Evolutionary conservation across 2,329 filamentous ascomycete genomes (phyloP), one percentile per base, ranked within the genome.

Genomic region (Colletotrichum simmondsii): DNA sequence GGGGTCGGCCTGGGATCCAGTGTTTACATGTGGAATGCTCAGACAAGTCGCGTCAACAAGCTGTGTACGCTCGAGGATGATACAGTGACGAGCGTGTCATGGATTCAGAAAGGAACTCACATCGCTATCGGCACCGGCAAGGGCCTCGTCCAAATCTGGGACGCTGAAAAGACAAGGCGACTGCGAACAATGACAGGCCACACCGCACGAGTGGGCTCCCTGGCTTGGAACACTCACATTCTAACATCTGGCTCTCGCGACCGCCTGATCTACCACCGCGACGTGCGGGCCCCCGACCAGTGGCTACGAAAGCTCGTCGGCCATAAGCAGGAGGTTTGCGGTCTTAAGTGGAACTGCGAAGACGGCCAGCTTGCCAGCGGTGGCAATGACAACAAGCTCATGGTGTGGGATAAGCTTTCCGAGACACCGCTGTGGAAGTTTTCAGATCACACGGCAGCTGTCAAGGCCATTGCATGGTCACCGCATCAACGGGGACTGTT

Each of bases 221-320:
- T 99, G 73, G 97, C 97, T 1, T 99, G 97, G 97, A 99, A 99
- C 79, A 95, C 97, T 64, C 97, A 99, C 80, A 98, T 99, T 68
- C 90, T 99, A 26, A 97, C 95, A 0, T 98, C 97, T 3, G 97
- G 97, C 26, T 98, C 96, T 32, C 90, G 97, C 63, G 97, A 99
- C 84, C 93, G 97, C 42, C 87, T 94, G 12, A 99, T 99, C 74
- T 97, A 97, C 78, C 97, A 99, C 80, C 94, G 97, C 70, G 97
- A 99, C 81, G 97, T 99, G 30, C 92, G 97, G 71, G 94, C 94
- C 49, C 95, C 96, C 0, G 94, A 97, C 75, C 97, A 98, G 81
- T 98, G 93, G 89, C 86, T 98, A 42, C 90, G 92, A 71, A 95
- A 95, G 79, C 87, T 99, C 4, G 92, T 95, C 8, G 97, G 97